Evolutionary conservation across 805 yeast genomes (phyloP).

Genomic region (Metschnikowia cubensis): DNA sequence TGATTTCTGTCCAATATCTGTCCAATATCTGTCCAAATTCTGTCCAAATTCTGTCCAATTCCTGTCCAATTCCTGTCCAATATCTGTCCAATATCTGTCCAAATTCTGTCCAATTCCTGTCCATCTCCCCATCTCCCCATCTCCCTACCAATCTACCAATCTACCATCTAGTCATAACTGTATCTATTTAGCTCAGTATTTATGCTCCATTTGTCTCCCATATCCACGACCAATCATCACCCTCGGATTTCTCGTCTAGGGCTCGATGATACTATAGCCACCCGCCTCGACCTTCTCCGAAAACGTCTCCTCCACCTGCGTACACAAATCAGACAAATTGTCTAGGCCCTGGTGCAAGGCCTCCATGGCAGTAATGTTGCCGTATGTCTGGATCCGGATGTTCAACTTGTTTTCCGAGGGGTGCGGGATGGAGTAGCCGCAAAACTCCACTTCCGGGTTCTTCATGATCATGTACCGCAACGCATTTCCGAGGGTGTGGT

Average conservation of each 20-base stretch:
- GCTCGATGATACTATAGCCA: constrained; percentile 47
- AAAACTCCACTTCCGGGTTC: constrained; percentile 96
- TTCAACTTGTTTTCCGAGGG: constrained; percentile 91
- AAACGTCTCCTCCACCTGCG: constrained; percentile 76
- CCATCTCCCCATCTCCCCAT: too few species aligned
- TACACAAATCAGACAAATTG: constrained; percentile 78
- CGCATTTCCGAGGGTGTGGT: constrained; percentile 94
- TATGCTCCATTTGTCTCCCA: too few species aligned
- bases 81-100: too few species aligned
- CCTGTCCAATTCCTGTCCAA: too few species aligned
- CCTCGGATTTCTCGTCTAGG: constrained; percentile 20
- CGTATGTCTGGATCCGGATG: constrained; percentile 92
- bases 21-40: too few species aligned
- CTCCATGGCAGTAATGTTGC: constrained; percentile 77
- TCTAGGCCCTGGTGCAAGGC: constrained; percentile 90
- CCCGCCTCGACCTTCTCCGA: constrained; percentile 61
- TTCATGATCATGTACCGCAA: constrained; percentile 93
- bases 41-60: too few species aligned
- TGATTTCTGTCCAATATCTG: too few species aligned
- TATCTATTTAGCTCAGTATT: too few species aligned
- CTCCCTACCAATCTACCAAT: too few species aligned
- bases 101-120: too few species aligned
- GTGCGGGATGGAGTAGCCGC: constrained; percentile 98
- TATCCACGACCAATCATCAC: too few species aligned
- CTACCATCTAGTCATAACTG: too few species aligned